Conservation (phyloP, 495 filamentous ascomycete genomes). For the Penicillium lividum region DNA sequence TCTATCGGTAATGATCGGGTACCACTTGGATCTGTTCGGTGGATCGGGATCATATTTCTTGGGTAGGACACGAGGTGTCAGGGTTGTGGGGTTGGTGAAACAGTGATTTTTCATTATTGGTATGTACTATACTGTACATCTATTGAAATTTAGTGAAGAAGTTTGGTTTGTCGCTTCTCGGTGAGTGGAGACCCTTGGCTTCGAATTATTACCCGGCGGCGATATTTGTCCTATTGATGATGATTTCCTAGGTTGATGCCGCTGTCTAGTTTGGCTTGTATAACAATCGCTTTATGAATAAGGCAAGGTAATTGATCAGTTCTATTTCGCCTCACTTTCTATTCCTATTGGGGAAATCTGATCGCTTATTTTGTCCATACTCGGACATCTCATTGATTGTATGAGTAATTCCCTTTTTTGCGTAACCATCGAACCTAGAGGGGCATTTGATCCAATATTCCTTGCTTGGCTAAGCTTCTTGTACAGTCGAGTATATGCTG, state of each 20-base stretch:
- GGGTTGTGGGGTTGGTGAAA: neutral
- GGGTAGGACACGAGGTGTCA: slow-evolving; percentile 1
- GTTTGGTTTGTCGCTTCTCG: too few relatives aligned
- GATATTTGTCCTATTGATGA: too few relatives aligned
- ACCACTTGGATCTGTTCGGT: slow-evolving; percentile 4
- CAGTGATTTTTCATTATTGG: neutral
- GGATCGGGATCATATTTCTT: slow-evolving; percentile 5
- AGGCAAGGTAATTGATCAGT: neutral
- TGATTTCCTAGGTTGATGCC: too few relatives aligned
- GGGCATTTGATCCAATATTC: too few relatives aligned
- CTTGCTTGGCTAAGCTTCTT: too few relatives aligned
- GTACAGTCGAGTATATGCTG: neutral
- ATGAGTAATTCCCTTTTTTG: too few relatives aligned
- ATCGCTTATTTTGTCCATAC: neutral
- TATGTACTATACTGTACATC: neutral
- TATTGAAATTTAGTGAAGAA: too few relatives aligned
- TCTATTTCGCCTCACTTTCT: neutral
- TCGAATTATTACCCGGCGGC: too few relatives aligned
- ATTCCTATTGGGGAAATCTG: neutral
- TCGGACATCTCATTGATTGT: neutral
- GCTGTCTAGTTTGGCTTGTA: too few relatives aligned
- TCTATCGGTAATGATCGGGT: slow-evolving; percentile 7
- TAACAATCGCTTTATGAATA: too few relatives aligned
- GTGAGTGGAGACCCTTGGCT: too few relatives aligned
- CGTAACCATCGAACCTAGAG: neutral